Base-by-base conservation (phyloP, 352 stramenopile genomes). In the Globisporangium polare region DNA sequence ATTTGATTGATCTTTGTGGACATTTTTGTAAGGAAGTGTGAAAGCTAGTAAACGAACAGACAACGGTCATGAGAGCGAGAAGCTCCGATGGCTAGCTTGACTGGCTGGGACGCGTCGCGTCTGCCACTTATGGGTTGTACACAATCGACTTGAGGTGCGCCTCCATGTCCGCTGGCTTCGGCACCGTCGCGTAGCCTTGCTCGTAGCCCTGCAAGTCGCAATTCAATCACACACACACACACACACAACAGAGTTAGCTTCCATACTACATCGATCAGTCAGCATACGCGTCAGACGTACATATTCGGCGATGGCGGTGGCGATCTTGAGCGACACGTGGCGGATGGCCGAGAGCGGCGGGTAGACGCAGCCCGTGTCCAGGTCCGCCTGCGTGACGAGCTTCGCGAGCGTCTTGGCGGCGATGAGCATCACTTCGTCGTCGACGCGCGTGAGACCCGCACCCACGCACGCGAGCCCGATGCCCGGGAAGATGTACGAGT, bases 401-500 rank as follows among this genome's bases (percentile, higher is more conserved):
- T 75, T 63, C 12, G 87, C 77, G 6, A 94, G 74, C 9, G 83
- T 86, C 72, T 90, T 77, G 37, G 85, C 85, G 6, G 83, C 85
- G 54, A 91, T 88, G 65, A 94, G 80, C 78, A 94, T 90, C 51
- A 95, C 77, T 61, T 88, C 79, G 51, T 95, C 83, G 50, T 90
- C 74, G 33, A 93, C 81, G 66, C 86, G 80, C 17, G 80, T 91
- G 33, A 93, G 53, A 4, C 81, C 88, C 35, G 78, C 90, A 5
- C 96, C 76, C n/a, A 97, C 89, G 22, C 94, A 94, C 41, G 92
- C 96, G 5, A 99, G 82, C 24, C 94, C 96, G 58, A 99, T 81
- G 52, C 95, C 97, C 22, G 96, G 96, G 81, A 99, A 99, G 65
- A 99, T 92, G 76, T 98, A 99, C 72, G 96, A 92, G 77, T 98